phyloP scores from a whole-genome alignment of 805 yeast species.

The Metschnikowia corniflorae region DNA sequence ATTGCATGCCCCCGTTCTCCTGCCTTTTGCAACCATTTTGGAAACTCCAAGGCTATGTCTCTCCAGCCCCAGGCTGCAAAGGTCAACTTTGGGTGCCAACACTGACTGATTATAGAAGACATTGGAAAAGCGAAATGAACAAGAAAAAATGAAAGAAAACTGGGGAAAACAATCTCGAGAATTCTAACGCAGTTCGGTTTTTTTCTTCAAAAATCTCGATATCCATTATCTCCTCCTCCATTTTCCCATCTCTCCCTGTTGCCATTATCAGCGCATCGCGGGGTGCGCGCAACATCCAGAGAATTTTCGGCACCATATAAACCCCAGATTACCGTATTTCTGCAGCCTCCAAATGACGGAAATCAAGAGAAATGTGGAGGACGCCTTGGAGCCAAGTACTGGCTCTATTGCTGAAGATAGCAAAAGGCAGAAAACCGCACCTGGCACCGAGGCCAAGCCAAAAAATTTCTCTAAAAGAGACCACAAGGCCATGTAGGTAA shows the following conservation, averaged over 20 bases:
- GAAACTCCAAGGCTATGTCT: no score
- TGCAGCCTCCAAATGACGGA: background rate
- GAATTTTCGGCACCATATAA: background rate
- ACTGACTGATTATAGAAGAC: no score
- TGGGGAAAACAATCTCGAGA: background rate
- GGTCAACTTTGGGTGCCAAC: no score
- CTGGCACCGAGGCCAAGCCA: conserved; percentile 5
- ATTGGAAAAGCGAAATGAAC: background rate
- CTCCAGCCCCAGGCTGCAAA: no score
- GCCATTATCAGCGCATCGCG: background rate
- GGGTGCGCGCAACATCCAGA: background rate
- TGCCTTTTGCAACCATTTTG: no score
- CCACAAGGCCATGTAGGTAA: conserved; percentile 54
- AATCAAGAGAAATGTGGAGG: conserved; percentile 13
- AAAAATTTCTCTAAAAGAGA: conserved; percentile 24
- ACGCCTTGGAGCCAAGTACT: conserved; percentile 11
- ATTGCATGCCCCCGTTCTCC: no score
- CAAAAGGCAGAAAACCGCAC: conserved; percentile 6
- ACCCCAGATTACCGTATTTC: no score
- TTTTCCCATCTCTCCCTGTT: background rate
- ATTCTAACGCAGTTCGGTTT: background rate
- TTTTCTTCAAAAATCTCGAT: background rate
- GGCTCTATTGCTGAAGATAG: conserved; percentile 7
- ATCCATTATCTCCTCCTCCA: background rate
- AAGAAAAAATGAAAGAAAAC: background rate